phyloP scores from a whole-genome alignment of 2,329 filamentous ascomycete species.

The Zarea fungicola region DNA sequence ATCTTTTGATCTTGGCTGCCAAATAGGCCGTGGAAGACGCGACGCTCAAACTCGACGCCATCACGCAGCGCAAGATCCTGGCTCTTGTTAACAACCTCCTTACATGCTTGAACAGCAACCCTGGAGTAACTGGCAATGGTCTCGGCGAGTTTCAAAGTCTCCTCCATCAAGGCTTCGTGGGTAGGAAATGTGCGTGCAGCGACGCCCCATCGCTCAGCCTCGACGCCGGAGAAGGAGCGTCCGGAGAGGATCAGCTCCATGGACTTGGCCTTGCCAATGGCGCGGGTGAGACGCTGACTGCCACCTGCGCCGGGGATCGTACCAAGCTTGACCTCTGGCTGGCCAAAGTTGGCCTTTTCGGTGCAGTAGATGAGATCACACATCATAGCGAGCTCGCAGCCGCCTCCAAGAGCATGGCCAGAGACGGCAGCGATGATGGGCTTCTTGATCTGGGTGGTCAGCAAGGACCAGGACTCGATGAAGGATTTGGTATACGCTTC shows the following conservation, averaged over 20 bases:
- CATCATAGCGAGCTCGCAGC: constrained; percentile 97
- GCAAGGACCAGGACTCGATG: constrained; percentile 88
- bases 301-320: constrained; percentile 90
- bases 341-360: constrained; percentile 80
- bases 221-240: constrained; percentile 72
- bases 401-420: constrained; percentile 88
- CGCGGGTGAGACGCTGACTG: constrained; percentile 79
- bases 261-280: constrained; percentile 75
- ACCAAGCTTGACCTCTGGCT: constrained; percentile 95
- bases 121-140: constrained; percentile 82
- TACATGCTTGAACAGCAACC: constrained; percentile 83
- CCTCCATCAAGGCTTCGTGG: constrained; percentile 77
- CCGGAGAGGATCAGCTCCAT: constrained; percentile 92
- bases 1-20: constrained; percentile 96
- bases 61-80: constrained; percentile 84
- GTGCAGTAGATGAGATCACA: constrained; percentile 92
- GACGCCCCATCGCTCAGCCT: constrained; percentile 87
- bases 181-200: constrained; percentile 76
- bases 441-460: constrained; percentile 82
- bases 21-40: constrained; percentile 89
- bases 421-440: constrained; percentile 92
- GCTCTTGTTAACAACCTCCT: constrained; percentile 99
- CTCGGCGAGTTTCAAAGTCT: constrained; percentile 75
- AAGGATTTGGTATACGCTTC: constrained; percentile 85
- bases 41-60: constrained; percentile 90